A percentile compares a stretch with the other conserved stretches of the same genome.
Evolutionary conservation across 805 yeast genomes (phyloP).

Genomic region (Pichia deserticola): DNA sequence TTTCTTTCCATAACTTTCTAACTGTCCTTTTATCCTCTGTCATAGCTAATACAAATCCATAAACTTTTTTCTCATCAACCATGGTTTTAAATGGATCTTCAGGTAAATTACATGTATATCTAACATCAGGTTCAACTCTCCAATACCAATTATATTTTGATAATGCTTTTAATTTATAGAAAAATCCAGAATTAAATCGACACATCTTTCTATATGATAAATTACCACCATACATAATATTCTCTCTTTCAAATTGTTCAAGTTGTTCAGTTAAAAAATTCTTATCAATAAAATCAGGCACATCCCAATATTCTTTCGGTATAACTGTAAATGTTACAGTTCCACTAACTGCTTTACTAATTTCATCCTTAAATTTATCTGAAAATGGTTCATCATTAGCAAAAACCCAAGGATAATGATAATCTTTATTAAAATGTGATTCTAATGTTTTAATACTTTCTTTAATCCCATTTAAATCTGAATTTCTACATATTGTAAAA

Average conservation of each 20-base stretch:
- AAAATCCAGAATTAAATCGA: constrained; percentile 42
- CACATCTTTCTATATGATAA: constrained; percentile 69
- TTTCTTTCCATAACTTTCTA: constrained; percentile 41
- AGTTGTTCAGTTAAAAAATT: constrained; percentile 25
- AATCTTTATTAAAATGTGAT: constrained; percentile 31
- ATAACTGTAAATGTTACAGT: constrained; percentile 34
- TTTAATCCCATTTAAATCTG: constrained; percentile 31
- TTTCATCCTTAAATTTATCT: constrained; percentile 29
- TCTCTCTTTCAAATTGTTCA: constrained; percentile 20
- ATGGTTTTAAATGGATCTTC: constrained; percentile 41
- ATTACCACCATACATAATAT: constrained; percentile 49
- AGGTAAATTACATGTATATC: constrained; percentile 43
- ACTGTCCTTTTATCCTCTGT: constrained; percentile 41
- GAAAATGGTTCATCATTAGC: constrained; percentile 41
- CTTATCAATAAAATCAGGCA: constrained; percentile 37
- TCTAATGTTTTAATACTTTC: constrained; percentile 32
- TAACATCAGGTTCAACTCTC: constrained; percentile 50
- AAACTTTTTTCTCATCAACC: constrained; percentile 39
- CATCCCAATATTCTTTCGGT: constrained; percentile 40
- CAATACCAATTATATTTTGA: constrained; percentile 45
- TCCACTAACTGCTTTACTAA: constrained; percentile 33
- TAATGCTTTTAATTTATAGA: constrained; percentile 41
- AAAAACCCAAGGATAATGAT: constrained; percentile 38
- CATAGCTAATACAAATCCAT: constrained; percentile 45
- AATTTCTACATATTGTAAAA: constrained; percentile 36